Evolutionary conservation across 345 rosid species (phyloP).

Genomic region (Nasturtium officinale): DNA sequence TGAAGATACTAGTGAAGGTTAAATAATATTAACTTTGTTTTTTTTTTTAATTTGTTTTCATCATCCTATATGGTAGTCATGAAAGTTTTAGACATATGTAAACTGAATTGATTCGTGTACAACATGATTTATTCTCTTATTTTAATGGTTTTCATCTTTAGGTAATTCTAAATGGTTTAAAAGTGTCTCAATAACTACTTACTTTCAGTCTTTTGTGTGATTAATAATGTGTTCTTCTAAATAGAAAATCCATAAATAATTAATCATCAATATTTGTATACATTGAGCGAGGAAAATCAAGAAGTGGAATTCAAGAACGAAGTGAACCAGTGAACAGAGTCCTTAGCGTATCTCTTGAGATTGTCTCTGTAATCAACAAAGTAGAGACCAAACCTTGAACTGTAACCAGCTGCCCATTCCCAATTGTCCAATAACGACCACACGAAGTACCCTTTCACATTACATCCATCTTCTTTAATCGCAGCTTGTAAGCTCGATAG

Average conservation of each 20-base stretch:
- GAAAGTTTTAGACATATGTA: not conserved
- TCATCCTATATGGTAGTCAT: not conserved
- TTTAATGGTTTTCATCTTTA: not conserved
- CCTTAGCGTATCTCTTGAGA: constrained; percentile 85
- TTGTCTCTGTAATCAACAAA: constrained; percentile 82
- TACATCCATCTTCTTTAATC: constrained; percentile 93
- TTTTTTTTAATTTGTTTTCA: not conserved
- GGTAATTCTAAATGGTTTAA: not conserved
- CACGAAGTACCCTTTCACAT: constrained; percentile 88
- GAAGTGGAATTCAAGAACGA: constrained; percentile 62
- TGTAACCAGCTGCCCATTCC: constrained; percentile 95
- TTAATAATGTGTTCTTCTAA: not conserved
- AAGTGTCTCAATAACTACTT: not conserved
- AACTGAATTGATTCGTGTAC: not conserved
- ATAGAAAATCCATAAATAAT: constrained; percentile 5
- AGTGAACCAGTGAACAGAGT: constrained; percentile 92
- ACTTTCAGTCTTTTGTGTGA: not conserved
- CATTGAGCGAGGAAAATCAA: not conserved
- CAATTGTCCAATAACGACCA: constrained; percentile 94
- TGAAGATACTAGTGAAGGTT: not conserved
- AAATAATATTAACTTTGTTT: too few relatives aligned
- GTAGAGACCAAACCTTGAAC: constrained; percentile 90
- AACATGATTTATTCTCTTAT: not conserved
- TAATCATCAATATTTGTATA: not conserved
- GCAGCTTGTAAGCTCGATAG: constrained; percentile 76